Percentiles rank a stretch among this genome's conserved stretches.
phyloP scores from a whole-genome alignment of 202 grass and related monocot genomes.

The Saccharum hybrid region DNA sequence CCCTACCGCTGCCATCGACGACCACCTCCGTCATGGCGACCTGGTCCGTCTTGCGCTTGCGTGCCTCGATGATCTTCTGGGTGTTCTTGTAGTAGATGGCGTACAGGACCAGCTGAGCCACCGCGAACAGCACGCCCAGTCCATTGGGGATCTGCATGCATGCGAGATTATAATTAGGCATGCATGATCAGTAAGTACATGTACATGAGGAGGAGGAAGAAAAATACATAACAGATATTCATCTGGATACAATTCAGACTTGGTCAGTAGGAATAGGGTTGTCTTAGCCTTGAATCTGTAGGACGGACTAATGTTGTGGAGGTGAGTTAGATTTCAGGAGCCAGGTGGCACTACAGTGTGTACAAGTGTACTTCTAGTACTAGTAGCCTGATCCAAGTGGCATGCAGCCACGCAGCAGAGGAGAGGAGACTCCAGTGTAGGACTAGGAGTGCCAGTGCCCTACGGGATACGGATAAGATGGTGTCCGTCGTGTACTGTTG shows the following conservation, averaged over 20 bases:
- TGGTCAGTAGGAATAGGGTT: not conserved
- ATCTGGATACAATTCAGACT: not conserved
- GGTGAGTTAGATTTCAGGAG: not conserved
- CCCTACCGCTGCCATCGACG: constrained; percentile 41
- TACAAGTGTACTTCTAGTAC: not conserved
- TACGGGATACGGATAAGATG: not conserved
- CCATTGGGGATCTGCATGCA: constrained; percentile 79
- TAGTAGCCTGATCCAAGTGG: not conserved
- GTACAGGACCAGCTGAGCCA: constrained; percentile 76
- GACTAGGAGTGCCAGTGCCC: not conserved
- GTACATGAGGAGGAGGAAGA: not conserved
- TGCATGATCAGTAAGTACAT: not conserved
- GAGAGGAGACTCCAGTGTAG: not conserved
- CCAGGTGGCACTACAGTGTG: not conserved
- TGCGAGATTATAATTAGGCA: no score
- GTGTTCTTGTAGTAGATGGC: constrained; percentile 89
- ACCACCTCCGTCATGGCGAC: constrained; percentile 73
- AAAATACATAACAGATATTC: not conserved
- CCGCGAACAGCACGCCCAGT: constrained; percentile 67
- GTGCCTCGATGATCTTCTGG: constrained; percentile 62
- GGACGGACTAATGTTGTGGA: not conserved
- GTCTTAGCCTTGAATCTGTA: not conserved
- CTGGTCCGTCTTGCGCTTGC: constrained; percentile 64
- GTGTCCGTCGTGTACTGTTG: not conserved
- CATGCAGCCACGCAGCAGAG: not conserved